Conservation (phyloP, 2,329 filamentous ascomycete genomes). For the Ploettnerulaceae sp. region DNA sequence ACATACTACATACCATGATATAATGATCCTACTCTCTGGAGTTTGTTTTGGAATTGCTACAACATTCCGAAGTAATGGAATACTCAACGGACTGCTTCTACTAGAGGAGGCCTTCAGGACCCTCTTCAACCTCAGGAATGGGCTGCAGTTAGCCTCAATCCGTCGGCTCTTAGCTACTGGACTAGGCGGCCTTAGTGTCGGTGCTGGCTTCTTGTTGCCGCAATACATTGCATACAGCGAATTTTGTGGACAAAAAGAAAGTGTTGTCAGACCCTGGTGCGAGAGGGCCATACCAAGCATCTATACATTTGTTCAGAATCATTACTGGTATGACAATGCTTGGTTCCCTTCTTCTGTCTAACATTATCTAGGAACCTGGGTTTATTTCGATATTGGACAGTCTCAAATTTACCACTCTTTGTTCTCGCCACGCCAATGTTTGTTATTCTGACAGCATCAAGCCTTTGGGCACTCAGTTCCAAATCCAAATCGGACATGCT, state of each 20-base stretch:
- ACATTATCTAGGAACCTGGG: constrained; percentile 67
- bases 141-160: constrained; percentile 41
- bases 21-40: constrained; percentile 57
- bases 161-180: constrained; percentile 54
- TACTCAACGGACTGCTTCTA: constrained; percentile 76
- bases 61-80: constrained; percentile 76
- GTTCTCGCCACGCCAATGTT: constrained; percentile 76
- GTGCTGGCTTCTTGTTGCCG: constrained; percentile 62
- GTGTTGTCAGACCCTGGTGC: constrained; percentile 66
- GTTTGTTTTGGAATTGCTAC: constrained; percentile 67
- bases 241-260: constrained; percentile 52
- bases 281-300: constrained; percentile 70
- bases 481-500: constrained; percentile 22
- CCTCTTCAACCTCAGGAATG: constrained; percentile 37
- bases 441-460: constrained; percentile 59
- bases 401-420: constrained; percentile 83
- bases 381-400: constrained; percentile 84
- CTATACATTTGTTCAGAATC: constrained; percentile 80
- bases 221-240: constrained; percentile 69
- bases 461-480: constrained; percentile 38
- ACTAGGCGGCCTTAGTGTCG: constrained; percentile 63
- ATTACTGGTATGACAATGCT: constrained; percentile 94
- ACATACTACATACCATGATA: constrained; percentile 36
- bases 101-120: constrained; percentile 51
- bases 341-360: constrained; percentile 6